A percentile compares a stretch with the other conserved stretches of the same genome.
Conservation (phyloP, 768 basidiomycete genomes). For the Steccherinum ochraceum region DNA sequence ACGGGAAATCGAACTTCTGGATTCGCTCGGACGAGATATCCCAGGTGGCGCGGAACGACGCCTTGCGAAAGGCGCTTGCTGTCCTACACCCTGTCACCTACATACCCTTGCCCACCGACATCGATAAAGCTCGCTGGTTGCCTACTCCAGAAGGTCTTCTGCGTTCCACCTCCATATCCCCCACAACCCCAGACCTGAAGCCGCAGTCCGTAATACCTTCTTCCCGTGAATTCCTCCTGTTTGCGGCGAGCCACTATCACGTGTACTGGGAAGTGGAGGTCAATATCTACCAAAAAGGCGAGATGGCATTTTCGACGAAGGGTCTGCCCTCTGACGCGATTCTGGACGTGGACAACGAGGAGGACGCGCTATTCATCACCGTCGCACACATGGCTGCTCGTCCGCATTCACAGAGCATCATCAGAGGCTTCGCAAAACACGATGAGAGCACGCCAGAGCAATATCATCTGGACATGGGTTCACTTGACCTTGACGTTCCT, state of each 20-base stretch:
- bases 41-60: slow-evolving; percentile 8
- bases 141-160: background rate
- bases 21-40: slow-evolving; percentile 17
- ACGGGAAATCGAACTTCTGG: slow-evolving; percentile 23
- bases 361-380: background rate
- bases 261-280: background rate
- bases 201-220: background rate
- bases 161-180: no score
- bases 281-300: background rate
- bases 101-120: background rate
- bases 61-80: background rate
- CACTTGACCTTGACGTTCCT: slow-evolving; percentile 15
- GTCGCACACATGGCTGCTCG: background rate
- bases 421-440: background rate
- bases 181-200: no score
- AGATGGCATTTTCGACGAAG: background rate
- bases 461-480: background rate
- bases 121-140: background rate
- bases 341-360: background rate
- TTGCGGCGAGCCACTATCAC: background rate
- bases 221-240: background rate
- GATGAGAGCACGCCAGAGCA: no score
- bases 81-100: background rate
- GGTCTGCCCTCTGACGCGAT: background rate
- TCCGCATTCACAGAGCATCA: background rate